Percentiles rank a stretch among this genome's conserved stretches.
These are phyloP conservation scores for Poronia punctata DNA, from an alignment of 495 filamentous ascomycete species.

Conservation along the genomic window DNA sequence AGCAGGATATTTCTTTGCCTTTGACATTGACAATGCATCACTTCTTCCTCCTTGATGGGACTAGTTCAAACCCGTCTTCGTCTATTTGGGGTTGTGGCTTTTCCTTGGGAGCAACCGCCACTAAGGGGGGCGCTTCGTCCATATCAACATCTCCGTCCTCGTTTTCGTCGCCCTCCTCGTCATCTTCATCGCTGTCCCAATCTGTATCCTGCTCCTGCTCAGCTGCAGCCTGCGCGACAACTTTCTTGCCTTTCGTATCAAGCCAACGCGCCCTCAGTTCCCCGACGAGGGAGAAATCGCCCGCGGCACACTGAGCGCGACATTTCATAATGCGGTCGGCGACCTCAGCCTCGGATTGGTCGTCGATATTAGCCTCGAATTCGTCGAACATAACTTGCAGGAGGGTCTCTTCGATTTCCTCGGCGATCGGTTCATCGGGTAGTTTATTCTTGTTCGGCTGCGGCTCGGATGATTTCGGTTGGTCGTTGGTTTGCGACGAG, in stretches of 20 bases:
- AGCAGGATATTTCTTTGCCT: background rate
- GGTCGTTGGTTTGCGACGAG: background rate
- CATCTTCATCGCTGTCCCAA: conserved; percentile 43
- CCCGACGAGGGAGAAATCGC: conserved; percentile 62
- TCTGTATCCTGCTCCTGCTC: conserved; percentile 55
- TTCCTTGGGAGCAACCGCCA: conserved; percentile 48
- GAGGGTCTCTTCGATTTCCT: conserved; percentile 75
- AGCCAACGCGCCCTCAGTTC: conserved; percentile 61
- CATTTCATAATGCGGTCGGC: conserved; percentile 65
- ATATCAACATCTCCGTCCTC: conserved; percentile 66
- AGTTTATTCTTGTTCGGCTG: conserved; percentile 11
- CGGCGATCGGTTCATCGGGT: conserved; percentile 61
- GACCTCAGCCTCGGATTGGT: conserved; percentile 71
- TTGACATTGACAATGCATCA: conserved; percentile 20
- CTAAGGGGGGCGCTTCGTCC: conserved; percentile 60
- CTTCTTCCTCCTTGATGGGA: conserved; percentile 68
- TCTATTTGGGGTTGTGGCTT: conserved; percentile 72
- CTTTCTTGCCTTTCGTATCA: conserved; percentile 46
- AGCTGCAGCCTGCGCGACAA: conserved; percentile 53
- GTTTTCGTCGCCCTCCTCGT: conserved; percentile 46
- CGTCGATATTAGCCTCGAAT: conserved; percentile 86
- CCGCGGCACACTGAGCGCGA: conserved; percentile 51
- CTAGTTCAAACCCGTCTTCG: conserved; percentile 92
- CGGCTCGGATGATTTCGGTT: background rate
- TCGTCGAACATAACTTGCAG: conserved; percentile 91